A percentile compares a stretch with the other conserved stretches of the same genome.
Evolutionary conservation across 2,329 filamentous ascomycete species (phyloP).

Genomic region (Capronia epimyces): DNA sequence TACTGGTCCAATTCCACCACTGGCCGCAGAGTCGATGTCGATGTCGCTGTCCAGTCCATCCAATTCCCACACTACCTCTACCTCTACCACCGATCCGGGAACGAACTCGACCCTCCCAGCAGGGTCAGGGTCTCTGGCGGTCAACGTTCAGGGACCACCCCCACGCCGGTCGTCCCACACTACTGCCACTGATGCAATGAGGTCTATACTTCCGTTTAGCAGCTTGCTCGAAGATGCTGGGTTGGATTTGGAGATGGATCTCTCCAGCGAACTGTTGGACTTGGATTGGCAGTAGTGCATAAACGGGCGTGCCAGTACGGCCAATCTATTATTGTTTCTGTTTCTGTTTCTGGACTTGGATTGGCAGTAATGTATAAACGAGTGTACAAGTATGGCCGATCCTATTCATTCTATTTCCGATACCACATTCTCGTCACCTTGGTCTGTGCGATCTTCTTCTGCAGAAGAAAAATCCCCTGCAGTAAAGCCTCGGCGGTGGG

Average conservation of each 20-base stretch:
- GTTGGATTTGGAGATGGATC: neutral
- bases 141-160: neutral
- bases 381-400: too few species aligned
- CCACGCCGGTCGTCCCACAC: neutral
- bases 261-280: neutral
- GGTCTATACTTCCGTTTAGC: neutral
- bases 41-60: neutral
- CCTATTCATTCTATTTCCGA: conserved; percentile 42
- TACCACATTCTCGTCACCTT: conserved; percentile 58
- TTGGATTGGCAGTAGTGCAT: neutral
- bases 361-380: too few species aligned
- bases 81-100: neutral
- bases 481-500: conserved; percentile 49
- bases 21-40: neutral
- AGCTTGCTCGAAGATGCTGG: neutral
- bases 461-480: conserved; percentile 64
- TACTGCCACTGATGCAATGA: neutral
- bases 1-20: too few species aligned
- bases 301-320: too few species aligned
- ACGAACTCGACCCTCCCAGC: too few species aligned
- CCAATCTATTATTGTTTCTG: too few species aligned
- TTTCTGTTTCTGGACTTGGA: too few species aligned
- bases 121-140: too few species aligned
- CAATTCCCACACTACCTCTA: too few species aligned
- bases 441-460: conserved; percentile 54